Percentiles rank a stretch among this genome's conserved stretches.
Conservation (phyloP, 164 flowering plant genomes). For the Kalanchoe fedtschenkoi region DNA sequence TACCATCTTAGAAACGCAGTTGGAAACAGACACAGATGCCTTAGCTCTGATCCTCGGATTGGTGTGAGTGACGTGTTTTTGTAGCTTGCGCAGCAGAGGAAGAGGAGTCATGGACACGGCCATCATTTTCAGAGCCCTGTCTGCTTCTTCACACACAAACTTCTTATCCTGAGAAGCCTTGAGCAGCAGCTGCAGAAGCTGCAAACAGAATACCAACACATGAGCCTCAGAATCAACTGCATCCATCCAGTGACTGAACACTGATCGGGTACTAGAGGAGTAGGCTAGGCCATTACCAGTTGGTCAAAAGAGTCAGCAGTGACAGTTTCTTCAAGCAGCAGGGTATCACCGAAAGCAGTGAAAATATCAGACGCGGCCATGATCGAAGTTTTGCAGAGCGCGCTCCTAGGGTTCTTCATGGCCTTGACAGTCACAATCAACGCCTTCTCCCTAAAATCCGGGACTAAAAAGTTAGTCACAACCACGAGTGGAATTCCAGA, state of each 20-base stretch:
- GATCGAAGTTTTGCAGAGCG: slow-evolving; percentile 75
- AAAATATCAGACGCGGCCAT: slow-evolving; percentile 86
- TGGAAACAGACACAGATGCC: slow-evolving; percentile 62
- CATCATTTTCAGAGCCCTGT: slow-evolving; percentile 49
- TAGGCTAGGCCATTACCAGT: slow-evolving; percentile 42
- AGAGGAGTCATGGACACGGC: slow-evolving; percentile 47
- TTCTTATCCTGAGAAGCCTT: slow-evolving; percentile 88
- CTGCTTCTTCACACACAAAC: slow-evolving; percentile 94
- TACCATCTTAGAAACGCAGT: slow-evolving; percentile 72
- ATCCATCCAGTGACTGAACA: too few relatives aligned
- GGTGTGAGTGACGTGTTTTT: slow-evolving; percentile 37
- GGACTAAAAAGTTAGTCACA: neutral
- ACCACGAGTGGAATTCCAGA: neutral
- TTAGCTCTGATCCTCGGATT: slow-evolving; percentile 73
- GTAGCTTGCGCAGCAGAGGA: slow-evolving; percentile 60
- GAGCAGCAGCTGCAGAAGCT: slow-evolving; percentile 74
- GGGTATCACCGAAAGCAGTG: slow-evolving; percentile 45
- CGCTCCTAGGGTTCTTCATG: slow-evolving; percentile 95
- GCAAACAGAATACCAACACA: slow-evolving; percentile 10
- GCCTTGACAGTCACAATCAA: slow-evolving; percentile 54
- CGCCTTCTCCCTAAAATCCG: slow-evolving; percentile 49
- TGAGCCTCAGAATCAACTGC: neutral
- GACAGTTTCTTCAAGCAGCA: slow-evolving; percentile 28
- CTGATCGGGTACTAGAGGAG: too few relatives aligned
- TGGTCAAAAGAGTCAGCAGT: slow-evolving; percentile 45